Percentiles rank a stretch among this genome's conserved stretches.
Evolutionary conservation across 345 rosid genomes (phyloP).

Genomic region (Acer saccharum): DNA sequence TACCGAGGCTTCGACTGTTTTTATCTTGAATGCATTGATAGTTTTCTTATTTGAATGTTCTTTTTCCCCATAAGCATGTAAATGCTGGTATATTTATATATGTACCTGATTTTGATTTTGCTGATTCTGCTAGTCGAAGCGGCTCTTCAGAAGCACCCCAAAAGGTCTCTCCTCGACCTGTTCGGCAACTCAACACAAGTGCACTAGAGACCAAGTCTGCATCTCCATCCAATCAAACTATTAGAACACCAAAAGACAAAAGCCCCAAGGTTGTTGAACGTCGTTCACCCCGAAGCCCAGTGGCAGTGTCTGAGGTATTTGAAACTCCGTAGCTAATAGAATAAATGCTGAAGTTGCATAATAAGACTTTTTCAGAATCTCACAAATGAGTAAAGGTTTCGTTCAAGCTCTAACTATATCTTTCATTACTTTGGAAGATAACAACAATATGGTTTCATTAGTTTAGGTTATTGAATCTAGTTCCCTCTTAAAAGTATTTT

Average conservation of each 20-base stretch:
- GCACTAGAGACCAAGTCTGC: constrained; percentile 56
- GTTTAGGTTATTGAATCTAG: not conserved
- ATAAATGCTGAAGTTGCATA: not conserved
- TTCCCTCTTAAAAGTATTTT: not conserved
- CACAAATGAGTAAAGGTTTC: not conserved
- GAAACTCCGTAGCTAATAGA: not conserved
- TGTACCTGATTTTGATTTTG: constrained; percentile 9
- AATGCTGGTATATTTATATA: not conserved
- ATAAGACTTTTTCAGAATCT: not conserved
- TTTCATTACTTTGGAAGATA: not conserved
- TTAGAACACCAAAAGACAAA: constrained; percentile 68
- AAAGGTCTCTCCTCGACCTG: constrained; percentile 79
- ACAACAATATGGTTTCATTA: not conserved
- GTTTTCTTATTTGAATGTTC: not conserved
- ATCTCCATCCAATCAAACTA: constrained; percentile 52
- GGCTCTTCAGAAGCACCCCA: constrained; percentile 67
- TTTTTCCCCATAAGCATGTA: not conserved
- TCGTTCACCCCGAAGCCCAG: constrained; percentile 76
- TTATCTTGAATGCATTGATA: not conserved
- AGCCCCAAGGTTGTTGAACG: constrained; percentile 79
- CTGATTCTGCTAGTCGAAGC: constrained; percentile 41
- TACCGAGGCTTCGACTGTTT: not conserved
- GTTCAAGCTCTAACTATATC: not conserved
- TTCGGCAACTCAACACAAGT: constrained; percentile 63
- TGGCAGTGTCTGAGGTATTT: constrained; percentile 72